These are phyloP conservation scores for Fusarium transvaalense DNA, from an alignment of 2,329 filamentous ascomycete genomes.

Conservation along the genomic window DNA sequence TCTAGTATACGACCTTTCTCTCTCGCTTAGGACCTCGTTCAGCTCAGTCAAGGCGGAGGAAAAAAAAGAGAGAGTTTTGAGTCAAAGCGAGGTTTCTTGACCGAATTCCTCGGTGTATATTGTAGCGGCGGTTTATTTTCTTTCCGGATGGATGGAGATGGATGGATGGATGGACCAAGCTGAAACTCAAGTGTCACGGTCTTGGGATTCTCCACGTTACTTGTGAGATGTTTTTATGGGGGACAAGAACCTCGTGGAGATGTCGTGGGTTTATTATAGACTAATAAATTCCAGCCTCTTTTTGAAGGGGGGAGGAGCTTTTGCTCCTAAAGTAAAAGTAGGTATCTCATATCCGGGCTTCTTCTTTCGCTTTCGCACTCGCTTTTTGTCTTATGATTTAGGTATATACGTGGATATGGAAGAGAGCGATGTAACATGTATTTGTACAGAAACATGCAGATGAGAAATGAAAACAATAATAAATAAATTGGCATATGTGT, in stretches of 20 bases:
- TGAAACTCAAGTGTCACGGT: slow-evolving; percentile 4
- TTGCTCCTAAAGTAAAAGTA: neutral
- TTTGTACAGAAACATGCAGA: no score
- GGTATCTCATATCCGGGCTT: neutral
- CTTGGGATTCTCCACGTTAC: neutral
- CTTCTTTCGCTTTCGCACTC: neutral
- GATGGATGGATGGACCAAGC: neutral
- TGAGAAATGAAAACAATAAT: neutral
- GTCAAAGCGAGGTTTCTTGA: neutral
- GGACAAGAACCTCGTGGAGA: neutral
- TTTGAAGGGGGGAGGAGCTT: no score
- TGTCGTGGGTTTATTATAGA: no score
- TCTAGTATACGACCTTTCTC: slow-evolving; percentile 6
- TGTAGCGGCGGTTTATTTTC: neutral
- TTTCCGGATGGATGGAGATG: neutral
- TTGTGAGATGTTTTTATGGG: neutral
- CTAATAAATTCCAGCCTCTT: no score
- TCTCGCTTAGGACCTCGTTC: neutral
- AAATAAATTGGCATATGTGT: neutral
- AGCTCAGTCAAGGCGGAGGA: neutral
- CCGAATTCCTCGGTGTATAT: neutral
- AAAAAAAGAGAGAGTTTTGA: neutral
- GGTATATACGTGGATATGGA: no score
- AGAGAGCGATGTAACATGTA: neutral
- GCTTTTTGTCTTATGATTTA: no score